These are phyloP conservation scores for Leptodontidium sp. DNA, from an alignment of 2,329 filamentous ascomycete species.

Conservation along the genomic window DNA sequence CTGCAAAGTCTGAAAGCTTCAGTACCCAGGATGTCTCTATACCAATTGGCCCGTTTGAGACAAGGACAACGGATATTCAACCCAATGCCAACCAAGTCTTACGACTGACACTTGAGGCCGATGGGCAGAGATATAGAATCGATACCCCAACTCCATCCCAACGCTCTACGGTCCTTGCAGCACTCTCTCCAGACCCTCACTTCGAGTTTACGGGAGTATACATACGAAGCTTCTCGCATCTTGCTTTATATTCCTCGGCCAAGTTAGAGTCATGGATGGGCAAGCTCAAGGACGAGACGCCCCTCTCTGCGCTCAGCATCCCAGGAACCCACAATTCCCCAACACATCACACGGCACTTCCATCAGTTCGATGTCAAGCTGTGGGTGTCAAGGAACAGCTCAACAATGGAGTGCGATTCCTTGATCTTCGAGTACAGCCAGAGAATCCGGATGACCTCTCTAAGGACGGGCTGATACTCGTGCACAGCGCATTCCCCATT, in stretches of 20 bases:
- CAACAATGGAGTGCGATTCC: slow-evolving; percentile 89
- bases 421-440: slow-evolving; percentile 86
- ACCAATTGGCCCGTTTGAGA: slow-evolving; percentile 72
- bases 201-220: slow-evolving; percentile 72
- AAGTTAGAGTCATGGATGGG: slow-evolving; percentile 82
- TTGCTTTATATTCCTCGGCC: slow-evolving; percentile 75
- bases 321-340: slow-evolving; percentile 97
- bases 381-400: slow-evolving; percentile 81
- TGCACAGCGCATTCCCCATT: slow-evolving; percentile 91
- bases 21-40: slow-evolving; percentile 69
- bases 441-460: slow-evolving; percentile 62
- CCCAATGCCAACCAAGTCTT: slow-evolving; percentile 70
- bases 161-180: slow-evolving; percentile 67
- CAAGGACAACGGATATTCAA: slow-evolving; percentile 68
- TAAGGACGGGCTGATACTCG: slow-evolving; percentile 77
- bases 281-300: slow-evolving; percentile 73
- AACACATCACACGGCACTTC: slow-evolving; percentile 83
- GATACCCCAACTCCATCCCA: slow-evolving; percentile 71
- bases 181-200: slow-evolving; percentile 59
- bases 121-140: slow-evolving; percentile 72
- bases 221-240: slow-evolving; percentile 61
- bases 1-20: slow-evolving; percentile 66
- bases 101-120: slow-evolving; percentile 76
- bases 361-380: slow-evolving; percentile 92
- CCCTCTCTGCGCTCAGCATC: slow-evolving; percentile 84